Percentiles rank a stretch among this genome's conserved stretches.
Conservation (phyloP, 2,329 filamentous ascomycete species). For the Torrubiellomyces zombiae region DNA sequence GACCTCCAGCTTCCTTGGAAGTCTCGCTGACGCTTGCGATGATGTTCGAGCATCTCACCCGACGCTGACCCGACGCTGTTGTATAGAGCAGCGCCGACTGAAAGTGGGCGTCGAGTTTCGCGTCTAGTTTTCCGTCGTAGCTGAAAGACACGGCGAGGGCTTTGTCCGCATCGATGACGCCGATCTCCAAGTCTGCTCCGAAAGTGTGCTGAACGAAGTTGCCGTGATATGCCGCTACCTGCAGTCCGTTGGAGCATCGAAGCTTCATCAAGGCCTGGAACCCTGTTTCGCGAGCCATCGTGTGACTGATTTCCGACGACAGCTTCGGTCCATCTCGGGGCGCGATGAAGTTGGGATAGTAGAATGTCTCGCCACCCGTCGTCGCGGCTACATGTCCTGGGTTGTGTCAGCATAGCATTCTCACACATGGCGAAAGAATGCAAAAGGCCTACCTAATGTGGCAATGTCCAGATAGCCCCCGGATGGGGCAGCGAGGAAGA, state of each 20-base stretch:
- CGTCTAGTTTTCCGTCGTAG: slow-evolving; percentile 94
- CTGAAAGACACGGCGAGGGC: slow-evolving; percentile 80
- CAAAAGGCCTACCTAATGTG: slow-evolving; percentile 50
- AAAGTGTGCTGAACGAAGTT: slow-evolving; percentile 95
- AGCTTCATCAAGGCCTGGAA: slow-evolving; percentile 98
- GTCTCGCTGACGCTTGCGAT: slow-evolving; percentile 79
- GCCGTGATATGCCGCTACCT: slow-evolving; percentile 85
- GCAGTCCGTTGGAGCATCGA: slow-evolving; percentile 87
- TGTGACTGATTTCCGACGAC: slow-evolving; percentile 69
- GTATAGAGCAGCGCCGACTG: slow-evolving; percentile 92
- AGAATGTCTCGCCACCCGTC: slow-evolving; percentile 91
- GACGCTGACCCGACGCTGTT: slow-evolving; percentile 70
- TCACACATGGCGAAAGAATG: slow-evolving; percentile 1
- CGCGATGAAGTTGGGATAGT: slow-evolving; percentile 90
- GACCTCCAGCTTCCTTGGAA: slow-evolving; percentile 20
- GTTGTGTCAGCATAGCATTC: too few species aligned
- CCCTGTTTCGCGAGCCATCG: slow-evolving; percentile 76
- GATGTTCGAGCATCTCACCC: slow-evolving; percentile 83
- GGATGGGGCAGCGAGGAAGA: slow-evolving; percentile 83
- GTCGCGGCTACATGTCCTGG: slow-evolving; percentile 69
- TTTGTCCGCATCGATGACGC: slow-evolving; percentile 84
- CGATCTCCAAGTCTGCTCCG: slow-evolving; percentile 86
- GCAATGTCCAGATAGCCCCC: slow-evolving; percentile 88
- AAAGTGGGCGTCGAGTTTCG: slow-evolving; percentile 94
- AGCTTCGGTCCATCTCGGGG: slow-evolving; percentile 74